phyloP scores from a whole-genome alignment of 1,284 basidiomycete genomes.

The Anthracocystis setariae region DNA sequence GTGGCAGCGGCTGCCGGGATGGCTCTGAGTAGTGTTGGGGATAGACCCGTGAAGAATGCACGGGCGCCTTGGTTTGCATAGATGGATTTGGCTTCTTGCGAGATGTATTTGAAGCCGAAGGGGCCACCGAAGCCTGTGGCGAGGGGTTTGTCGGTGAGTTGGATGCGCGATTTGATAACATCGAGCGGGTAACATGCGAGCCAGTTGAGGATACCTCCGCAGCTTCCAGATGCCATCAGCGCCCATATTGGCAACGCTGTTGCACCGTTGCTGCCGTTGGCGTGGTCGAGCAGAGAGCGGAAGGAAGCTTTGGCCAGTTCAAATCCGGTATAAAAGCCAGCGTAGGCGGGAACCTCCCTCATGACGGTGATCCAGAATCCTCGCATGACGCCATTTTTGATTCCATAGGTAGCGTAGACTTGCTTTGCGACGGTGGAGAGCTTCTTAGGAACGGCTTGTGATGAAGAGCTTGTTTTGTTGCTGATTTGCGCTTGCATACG shows the following conservation, averaged over 20 bases:
- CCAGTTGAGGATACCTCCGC: slow-evolving; percentile 93
- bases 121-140: slow-evolving; percentile 25
- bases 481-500: slow-evolving; percentile 96
- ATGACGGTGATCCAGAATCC: slow-evolving; percentile 96
- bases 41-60: slow-evolving; percentile 49
- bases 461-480: slow-evolving; percentile 40
- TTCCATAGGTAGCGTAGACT: slow-evolving; percentile 83
- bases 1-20: slow-evolving; percentile 59
- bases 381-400: slow-evolving; percentile 88
- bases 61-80: slow-evolving; percentile 26
- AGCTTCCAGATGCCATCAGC: slow-evolving; percentile 83
- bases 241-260: slow-evolving; percentile 83
- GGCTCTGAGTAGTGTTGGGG: slow-evolving; percentile 52
- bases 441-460: slow-evolving; percentile 76
- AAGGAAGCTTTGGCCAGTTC: slow-evolving; percentile 87
- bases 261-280: not conserved
- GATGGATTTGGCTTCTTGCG: slow-evolving; percentile 25
- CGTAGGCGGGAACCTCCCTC: slow-evolving; percentile 93
- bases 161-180: slow-evolving; percentile 52
- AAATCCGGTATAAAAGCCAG: slow-evolving; percentile 83
- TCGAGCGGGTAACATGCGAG: slow-evolving; percentile 84
- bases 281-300: slow-evolving; percentile 68
- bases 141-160: slow-evolving; percentile 33
- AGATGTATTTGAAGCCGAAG: slow-evolving; percentile 36
- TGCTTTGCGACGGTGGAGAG: slow-evolving; percentile 78